A percentile compares a stretch with the other conserved stretches of the same genome.
phyloP scores from a whole-genome alignment of 179 eudicot species.

The Silene coronaria region DNA sequence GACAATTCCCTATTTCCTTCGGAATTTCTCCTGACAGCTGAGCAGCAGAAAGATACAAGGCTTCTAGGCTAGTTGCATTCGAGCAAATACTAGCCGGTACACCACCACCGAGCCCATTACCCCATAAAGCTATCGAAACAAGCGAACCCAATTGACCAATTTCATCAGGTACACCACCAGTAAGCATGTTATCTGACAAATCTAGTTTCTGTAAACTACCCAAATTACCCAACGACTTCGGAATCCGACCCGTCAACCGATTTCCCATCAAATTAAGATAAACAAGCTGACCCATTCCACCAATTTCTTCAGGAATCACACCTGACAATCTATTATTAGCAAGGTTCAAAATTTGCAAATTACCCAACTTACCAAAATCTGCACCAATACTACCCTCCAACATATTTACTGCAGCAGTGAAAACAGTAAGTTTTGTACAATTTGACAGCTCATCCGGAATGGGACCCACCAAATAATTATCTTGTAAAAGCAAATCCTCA shows the following conservation, averaged over 20 bases:
- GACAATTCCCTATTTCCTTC: slow-evolving; percentile 43
- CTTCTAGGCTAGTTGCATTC: slow-evolving; percentile 53
- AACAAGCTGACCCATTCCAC: slow-evolving; percentile 50
- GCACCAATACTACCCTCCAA: slow-evolving; percentile 62
- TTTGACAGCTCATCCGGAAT: slow-evolving; percentile 63
- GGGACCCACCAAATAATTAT: slow-evolving; percentile 56
- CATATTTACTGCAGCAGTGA: slow-evolving; percentile 59
- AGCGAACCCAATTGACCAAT: slow-evolving; percentile 61
- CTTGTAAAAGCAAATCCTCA: slow-evolving; percentile 52
- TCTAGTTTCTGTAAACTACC: slow-evolving; percentile 56
- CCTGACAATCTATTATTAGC: slow-evolving; percentile 70
- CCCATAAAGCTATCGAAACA: slow-evolving; percentile 45
- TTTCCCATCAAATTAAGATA: slow-evolving; percentile 84
- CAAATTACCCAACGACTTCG: slow-evolving; percentile 45
- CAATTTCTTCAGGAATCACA: slow-evolving; percentile 54
- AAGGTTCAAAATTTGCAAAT: slow-evolving; percentile 54
- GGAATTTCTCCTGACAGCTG: slow-evolving; percentile 76
- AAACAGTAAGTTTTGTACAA: slow-evolving; percentile 45
- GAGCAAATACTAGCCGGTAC: slow-evolving; percentile 61
- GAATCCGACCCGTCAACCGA: slow-evolving; percentile 59
- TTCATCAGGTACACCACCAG: slow-evolving; percentile 70
- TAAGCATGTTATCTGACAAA: slow-evolving; percentile 63
- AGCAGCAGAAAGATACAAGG: slow-evolving; percentile 51
- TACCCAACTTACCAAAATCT: slow-evolving; percentile 42
- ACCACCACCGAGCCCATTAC: slow-evolving; percentile 55